Conservation (phyloP, 345 rosid species). For the Moricandia arvensis region DNA sequence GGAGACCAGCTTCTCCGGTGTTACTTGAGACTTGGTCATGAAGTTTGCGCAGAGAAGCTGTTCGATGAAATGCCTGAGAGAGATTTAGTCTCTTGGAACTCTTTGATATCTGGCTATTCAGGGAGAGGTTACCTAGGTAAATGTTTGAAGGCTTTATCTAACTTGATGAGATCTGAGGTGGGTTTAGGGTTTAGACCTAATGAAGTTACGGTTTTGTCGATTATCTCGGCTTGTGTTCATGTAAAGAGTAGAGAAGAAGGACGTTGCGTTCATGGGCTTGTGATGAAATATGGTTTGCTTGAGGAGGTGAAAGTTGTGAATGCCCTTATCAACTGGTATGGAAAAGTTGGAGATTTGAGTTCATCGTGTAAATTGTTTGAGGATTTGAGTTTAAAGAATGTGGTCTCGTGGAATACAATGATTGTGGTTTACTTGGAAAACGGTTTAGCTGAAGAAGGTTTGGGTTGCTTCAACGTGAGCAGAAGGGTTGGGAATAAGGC, state of each 20-base stretch:
- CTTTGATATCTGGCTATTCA: slow-evolving; percentile 53
- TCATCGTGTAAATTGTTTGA: slow-evolving; percentile 49
- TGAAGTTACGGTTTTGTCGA: slow-evolving; percentile 51
- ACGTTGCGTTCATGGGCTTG: slow-evolving; percentile 53
- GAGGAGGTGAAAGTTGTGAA: slow-evolving; percentile 54
- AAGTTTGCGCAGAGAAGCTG: slow-evolving; percentile 43
- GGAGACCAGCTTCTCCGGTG: slow-evolving; percentile 57
- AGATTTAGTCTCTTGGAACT: slow-evolving; percentile 72
- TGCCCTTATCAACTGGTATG: slow-evolving; percentile 58
- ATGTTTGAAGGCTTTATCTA: slow-evolving; percentile 40
- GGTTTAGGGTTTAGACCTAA: slow-evolving; percentile 45
- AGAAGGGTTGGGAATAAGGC: slow-evolving; percentile 44
- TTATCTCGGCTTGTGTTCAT: slow-evolving; percentile 55
- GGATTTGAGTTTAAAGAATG: slow-evolving; percentile 43
- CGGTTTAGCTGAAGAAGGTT: slow-evolving; percentile 43
- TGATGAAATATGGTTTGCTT: slow-evolving; percentile 47
- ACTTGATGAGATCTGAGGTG: slow-evolving; percentile 51
- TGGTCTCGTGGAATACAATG: slow-evolving; percentile 68
- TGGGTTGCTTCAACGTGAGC: slow-evolving; percentile 43
- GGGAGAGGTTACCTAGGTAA: slow-evolving; percentile 36
- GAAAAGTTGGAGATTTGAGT: slow-evolving; percentile 46
- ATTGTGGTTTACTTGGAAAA: slow-evolving; percentile 43
- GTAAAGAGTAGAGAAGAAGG: slow-evolving; percentile 45
- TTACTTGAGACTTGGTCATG: slow-evolving; percentile 42
- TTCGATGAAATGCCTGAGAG: slow-evolving; percentile 66